A percentile compares a stretch with the other conserved stretches of the same genome.
Conservation (phyloP, 768 basidiomycete genomes). For the Daedalea quercina region DNA sequence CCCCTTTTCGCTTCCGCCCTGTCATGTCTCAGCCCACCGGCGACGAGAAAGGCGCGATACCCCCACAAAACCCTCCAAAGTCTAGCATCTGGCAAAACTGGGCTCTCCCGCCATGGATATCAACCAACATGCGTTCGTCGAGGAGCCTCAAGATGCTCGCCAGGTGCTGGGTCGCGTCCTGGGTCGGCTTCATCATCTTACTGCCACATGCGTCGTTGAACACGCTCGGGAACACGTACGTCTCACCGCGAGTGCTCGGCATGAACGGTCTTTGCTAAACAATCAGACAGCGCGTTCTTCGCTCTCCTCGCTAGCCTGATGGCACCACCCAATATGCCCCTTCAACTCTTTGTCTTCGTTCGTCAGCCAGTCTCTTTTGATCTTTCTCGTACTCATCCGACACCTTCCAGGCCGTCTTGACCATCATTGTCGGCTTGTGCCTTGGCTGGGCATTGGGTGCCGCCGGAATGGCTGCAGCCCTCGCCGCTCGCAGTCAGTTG, state of each 20-base stretch:
- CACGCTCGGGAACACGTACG: conserved; percentile 35
- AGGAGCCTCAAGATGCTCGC: conserved; percentile 31
- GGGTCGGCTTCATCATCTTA: conserved; percentile 32
- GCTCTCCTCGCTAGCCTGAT: conserved; percentile 33
- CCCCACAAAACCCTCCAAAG: too few relatives aligned
- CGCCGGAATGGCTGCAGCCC: conserved; percentile 45
- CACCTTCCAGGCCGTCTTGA: conserved; percentile 28
- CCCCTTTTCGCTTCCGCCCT: too few relatives aligned
- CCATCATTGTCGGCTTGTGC: conserved; percentile 38
- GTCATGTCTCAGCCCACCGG: too few relatives aligned
- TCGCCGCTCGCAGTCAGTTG: conserved; percentile 30
- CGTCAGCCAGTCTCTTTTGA: conserved; percentile 12
- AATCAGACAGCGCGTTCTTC: conserved; percentile 37
- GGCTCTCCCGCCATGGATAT: conserved; percentile 31
- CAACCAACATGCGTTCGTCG: conserved; percentile 27
- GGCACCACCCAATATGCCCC: conserved; percentile 41
- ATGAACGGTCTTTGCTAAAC: not conserved
- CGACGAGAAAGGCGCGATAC: too few relatives aligned
- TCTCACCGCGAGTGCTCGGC: conserved; percentile 5
- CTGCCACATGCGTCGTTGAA: conserved; percentile 32
- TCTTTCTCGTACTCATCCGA: not conserved
- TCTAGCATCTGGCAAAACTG: not conserved
- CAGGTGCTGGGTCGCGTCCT: conserved; percentile 36
- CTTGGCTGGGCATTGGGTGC: conserved; percentile 51
- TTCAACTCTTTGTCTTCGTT: conserved; percentile 43